Base-by-base conservation (phyloP, 2,329 filamentous ascomycete species). In the Akanthomyces uredinophilus region DNA sequence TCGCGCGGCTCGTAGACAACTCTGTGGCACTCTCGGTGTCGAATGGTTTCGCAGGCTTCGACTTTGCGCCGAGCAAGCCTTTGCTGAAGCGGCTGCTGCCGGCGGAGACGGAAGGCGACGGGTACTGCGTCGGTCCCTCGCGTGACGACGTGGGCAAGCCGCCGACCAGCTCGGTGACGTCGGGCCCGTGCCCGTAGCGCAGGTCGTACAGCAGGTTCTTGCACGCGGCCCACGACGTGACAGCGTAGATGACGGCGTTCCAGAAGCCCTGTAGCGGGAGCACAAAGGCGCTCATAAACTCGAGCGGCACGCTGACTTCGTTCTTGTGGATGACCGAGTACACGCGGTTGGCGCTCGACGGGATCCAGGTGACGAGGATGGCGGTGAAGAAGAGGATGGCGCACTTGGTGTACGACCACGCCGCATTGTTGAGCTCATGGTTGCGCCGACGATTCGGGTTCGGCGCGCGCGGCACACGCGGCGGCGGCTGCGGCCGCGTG, bases 261-360 rank as follows among this genome's bases (percentile, higher is more conserved):
- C 91, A 95, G 69, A 93, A 90, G 0, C 91, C 91, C 71, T 96
- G 91, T 0, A 92, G 80, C 0, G 91, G 91, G 10, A 96, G 80
- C 1, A 95, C 90, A 46, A 91, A 81, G 0, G 89, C 86, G 24
- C 88, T 87, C 66, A 87, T 83, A 66, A 89, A 86, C 68, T 91
- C 86, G 27, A 95, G 82, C 0, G 81, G 77, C 32, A 87, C 81
- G 8, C 79, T 81, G 0, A 81, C 74, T 4, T 79, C 63, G 29
- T 81, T 74, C 0, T 80, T 77, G 68, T 88, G 78, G 10, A 86
- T 79, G 18, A 92, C 78, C 4, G 85, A 85, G 73, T 89, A 92
- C 18, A 93, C 83, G 11, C 91, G 83, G 72, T 96, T 95, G 64
- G 88, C 82, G 24, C 87, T 90, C 1, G 89, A 92, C 1, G 85